Base-by-base conservation (phyloP, 345 rosid species). In the Hibiscus tridactylites region DNA sequence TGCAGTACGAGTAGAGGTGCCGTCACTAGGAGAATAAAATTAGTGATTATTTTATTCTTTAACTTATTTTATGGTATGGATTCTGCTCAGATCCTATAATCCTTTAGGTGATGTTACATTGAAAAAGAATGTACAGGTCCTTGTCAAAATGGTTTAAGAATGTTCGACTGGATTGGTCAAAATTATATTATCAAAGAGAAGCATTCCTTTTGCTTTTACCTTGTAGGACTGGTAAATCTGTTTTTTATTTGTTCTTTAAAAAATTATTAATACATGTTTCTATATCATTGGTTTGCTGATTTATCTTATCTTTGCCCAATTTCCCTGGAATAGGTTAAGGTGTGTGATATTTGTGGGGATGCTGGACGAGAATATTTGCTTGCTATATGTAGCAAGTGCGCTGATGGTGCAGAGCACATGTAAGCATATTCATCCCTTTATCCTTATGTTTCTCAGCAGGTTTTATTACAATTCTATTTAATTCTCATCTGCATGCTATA, bases 341-440 rank as follows among this genome's bases (percentile, higher is more conserved):
- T 96, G 60, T 96, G 99, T 73, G 99, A 96, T 82, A 92, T 92
- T 63, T 96, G 99, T 76, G 99, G 98, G 75, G 99, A 96, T 84
- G 91, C 98, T 33, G 99, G 99, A 61, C 91, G 97, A 71, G 99
- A 96, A 85, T 95, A 92, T 83, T 78, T 86, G 81, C 99, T 96
- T 39, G 99, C 97, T 71, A 85, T 88, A 78, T 96, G 99, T 80
- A 83, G 95, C 70, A 79, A 85, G 79, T 96, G 99, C 82, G 79
- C 81, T 77, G 99, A 96, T 84, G 99, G 99, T 73, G 99, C 98
- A 73, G 98, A 96, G 86, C 99, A 96, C 87, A 96, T 83, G 99
- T 96, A 90, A 88, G 97, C 29, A n/a, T 73, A 66, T 73, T 75
- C 21, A 59, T 53, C 52, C 11, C 58, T 67, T 65, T 57, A 50